A percentile compares a stretch with the other conserved stretches of the same genome.
Evolutionary conservation across 805 yeast genomes (phyloP).

Genomic region (Schwanniomyces pseudopolymorphus): DNA sequence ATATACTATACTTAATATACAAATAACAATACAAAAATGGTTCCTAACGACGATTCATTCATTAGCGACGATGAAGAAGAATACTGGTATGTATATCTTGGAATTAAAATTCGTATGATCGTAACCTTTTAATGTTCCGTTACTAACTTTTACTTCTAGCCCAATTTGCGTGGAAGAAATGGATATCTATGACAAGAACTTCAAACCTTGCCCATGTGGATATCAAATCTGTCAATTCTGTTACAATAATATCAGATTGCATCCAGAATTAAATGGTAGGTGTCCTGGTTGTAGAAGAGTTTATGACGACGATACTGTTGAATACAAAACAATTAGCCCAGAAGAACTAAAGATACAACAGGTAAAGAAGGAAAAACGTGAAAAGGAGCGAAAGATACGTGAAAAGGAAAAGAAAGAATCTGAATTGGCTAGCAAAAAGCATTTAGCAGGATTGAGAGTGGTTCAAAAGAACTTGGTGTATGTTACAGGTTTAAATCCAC

Average conservation of each 20-base stretch:
- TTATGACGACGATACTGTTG: slow-evolving; percentile 91
- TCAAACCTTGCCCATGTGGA: slow-evolving; percentile 99
- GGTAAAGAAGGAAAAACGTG: slow-evolving; percentile 74
- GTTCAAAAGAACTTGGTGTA: slow-evolving; percentile 96
- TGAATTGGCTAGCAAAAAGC: slow-evolving; percentile 81
- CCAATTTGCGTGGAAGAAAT: slow-evolving; percentile 97
- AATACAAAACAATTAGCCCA: slow-evolving; percentile 75
- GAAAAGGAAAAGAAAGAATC: slow-evolving; percentile 92
- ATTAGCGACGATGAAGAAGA: slow-evolving; percentile 82
- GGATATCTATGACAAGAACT: slow-evolving; percentile 94
- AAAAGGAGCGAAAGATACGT: slow-evolving; percentile 75
- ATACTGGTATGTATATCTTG: slow-evolving; percentile 48
- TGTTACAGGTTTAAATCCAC: slow-evolving; percentile 92
- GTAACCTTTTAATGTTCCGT: background rate
- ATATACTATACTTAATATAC: background rate
- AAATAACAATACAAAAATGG: slow-evolving; percentile 16
- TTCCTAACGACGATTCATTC: slow-evolving; percentile 50
- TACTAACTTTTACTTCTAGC: slow-evolving; percentile 39
- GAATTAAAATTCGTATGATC: background rate
- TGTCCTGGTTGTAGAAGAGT: slow-evolving; percentile 97
- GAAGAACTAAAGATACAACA: slow-evolving; percentile 89
- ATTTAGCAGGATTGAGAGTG: slow-evolving; percentile 96
- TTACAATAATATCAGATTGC: slow-evolving; percentile 92
- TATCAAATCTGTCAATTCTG: slow-evolving; percentile 98
- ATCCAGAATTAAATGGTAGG: slow-evolving; percentile 91